These are phyloP conservation scores for Eutrema heterophyllum DNA, from an alignment of 345 rosid species.

Conservation along the genomic window DNA sequence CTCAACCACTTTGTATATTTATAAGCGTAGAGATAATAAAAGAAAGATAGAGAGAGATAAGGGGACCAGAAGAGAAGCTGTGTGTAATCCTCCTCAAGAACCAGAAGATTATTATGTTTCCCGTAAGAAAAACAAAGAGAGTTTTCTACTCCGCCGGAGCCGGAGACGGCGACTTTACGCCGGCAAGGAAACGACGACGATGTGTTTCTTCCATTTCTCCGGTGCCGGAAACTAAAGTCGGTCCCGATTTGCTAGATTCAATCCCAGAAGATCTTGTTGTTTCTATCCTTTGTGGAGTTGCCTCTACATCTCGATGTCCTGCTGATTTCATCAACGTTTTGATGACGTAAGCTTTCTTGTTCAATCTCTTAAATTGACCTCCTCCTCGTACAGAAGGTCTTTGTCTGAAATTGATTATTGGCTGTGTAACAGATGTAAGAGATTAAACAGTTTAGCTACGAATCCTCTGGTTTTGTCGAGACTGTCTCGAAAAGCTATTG, in stretches of 20 bases:
- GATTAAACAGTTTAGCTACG: conserved; percentile 58
- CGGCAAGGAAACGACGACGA: conserved; percentile 38
- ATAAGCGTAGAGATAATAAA: background rate
- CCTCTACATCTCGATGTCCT: conserved; percentile 55
- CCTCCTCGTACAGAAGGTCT: background rate
- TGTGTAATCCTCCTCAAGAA: conserved; percentile 35
- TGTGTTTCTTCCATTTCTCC: background rate
- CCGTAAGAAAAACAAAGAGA: conserved; percentile 4
- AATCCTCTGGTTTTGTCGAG: conserved; percentile 51
- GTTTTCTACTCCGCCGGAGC: background rate
- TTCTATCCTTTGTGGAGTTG: conserved; percentile 56
- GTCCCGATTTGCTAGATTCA: conserved; percentile 49
- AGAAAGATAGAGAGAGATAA: conserved; percentile 18
- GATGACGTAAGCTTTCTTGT: conserved; percentile 50
- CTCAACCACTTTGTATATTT: conserved; percentile 32
- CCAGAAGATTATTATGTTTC: conserved; percentile 12
- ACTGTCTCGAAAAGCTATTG: conserved; percentile 53
- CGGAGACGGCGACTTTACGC: conserved; percentile 19
- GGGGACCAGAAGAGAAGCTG: conserved; percentile 52
- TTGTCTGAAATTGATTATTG: background rate
- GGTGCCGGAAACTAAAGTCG: background rate
- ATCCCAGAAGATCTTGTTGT: conserved; percentile 83
- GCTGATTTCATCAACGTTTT: conserved; percentile 66
- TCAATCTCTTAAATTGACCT: background rate
- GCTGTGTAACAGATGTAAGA: conserved; percentile 67